Conservation (phyloP, 805 yeast species). For the Maudiozyma saulgeensis region DNA sequence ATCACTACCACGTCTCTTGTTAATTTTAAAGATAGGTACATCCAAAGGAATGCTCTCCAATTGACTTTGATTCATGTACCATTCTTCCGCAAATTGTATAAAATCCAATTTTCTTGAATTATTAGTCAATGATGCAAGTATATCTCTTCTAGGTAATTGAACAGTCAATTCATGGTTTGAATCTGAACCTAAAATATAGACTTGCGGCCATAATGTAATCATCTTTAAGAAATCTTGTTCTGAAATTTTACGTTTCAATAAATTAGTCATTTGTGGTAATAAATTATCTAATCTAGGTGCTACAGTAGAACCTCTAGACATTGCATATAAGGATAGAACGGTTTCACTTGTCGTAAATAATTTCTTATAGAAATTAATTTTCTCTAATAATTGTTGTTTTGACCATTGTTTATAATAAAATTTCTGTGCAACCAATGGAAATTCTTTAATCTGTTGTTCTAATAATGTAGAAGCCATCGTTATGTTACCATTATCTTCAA, state of each 20-base stretch:
- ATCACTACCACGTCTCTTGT: constrained; percentile 18
- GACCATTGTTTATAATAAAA: constrained; percentile 16
- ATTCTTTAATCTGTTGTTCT: constrained; percentile 16
- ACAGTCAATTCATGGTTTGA: constrained; percentile 17
- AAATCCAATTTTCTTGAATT: constrained; percentile 23
- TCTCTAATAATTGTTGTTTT: constrained; percentile 9
- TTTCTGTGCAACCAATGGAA: constrained; percentile 17
- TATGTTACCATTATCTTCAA: neutral
- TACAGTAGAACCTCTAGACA: constrained; percentile 13
- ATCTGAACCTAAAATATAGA: constrained; percentile 18
- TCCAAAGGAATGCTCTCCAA: constrained; percentile 10
- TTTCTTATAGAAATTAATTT: constrained; percentile 14
- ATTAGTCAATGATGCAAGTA: constrained; percentile 13
- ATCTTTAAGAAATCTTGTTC: constrained; percentile 19
- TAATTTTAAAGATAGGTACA: constrained; percentile 16
- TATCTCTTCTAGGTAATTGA: constrained; percentile 13
- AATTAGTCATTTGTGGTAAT: constrained; percentile 24
- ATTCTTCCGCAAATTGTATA: constrained; percentile 17
- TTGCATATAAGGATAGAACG: constrained; percentile 22
- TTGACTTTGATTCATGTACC: constrained; percentile 8
- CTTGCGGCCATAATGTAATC: constrained; percentile 24
- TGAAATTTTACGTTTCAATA: constrained; percentile 21
- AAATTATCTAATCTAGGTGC: constrained; percentile 15
- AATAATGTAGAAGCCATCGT: constrained; percentile 11
- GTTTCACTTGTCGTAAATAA: constrained; percentile 21